Conservation (phyloP, 805 yeast genomes). For the Teunomyces kruisii region DNA sequence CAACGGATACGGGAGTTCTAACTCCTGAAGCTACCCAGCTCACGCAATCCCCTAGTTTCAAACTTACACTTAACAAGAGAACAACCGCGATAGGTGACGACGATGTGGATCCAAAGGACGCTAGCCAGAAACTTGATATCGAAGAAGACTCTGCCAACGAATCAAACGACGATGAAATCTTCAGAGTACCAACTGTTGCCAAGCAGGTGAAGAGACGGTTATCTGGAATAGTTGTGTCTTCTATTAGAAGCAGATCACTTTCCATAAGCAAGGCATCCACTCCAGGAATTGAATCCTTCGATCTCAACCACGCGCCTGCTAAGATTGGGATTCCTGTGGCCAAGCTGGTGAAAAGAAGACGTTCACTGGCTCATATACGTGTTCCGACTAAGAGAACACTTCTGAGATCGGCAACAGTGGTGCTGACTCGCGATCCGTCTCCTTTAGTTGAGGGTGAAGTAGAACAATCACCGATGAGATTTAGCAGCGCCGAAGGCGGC, state of each 20-base stretch:
- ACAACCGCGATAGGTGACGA: constrained; percentile 12
- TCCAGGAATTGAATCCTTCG: constrained; percentile 11
- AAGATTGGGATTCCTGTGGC: constrained; percentile 39
- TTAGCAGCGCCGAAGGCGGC: constrained; percentile 14
- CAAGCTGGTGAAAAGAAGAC: constrained; percentile 30
- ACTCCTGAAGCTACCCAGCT: constrained; percentile 13
- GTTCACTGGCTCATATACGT: constrained; percentile 18
- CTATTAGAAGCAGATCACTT: constrained; percentile 26
- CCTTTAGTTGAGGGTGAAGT: background rate
- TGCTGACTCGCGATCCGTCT: constrained; percentile 1
- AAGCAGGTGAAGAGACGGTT: constrained; percentile 31
- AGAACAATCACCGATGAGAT: background rate
- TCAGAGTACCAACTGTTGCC: constrained; percentile 22
- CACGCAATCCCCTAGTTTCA: constrained; percentile 4
- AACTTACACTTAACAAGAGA: constrained; percentile 7
- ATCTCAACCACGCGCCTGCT: constrained; percentile 22
- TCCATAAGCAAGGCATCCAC: constrained; percentile 27
- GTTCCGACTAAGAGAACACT: constrained; percentile 7
- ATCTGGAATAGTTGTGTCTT: constrained; percentile 31
- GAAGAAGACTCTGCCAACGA: constrained; percentile 5
- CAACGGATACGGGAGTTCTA: background rate
- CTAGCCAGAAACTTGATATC: background rate
- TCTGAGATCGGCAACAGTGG: background rate
- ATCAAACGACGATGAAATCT: constrained; percentile 27
- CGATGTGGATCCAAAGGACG: constrained; percentile 29